These are phyloP conservation scores for Aspergillus sp. DNA, from an alignment of 2,329 filamentous ascomycete species.

Conservation along the genomic window DNA sequence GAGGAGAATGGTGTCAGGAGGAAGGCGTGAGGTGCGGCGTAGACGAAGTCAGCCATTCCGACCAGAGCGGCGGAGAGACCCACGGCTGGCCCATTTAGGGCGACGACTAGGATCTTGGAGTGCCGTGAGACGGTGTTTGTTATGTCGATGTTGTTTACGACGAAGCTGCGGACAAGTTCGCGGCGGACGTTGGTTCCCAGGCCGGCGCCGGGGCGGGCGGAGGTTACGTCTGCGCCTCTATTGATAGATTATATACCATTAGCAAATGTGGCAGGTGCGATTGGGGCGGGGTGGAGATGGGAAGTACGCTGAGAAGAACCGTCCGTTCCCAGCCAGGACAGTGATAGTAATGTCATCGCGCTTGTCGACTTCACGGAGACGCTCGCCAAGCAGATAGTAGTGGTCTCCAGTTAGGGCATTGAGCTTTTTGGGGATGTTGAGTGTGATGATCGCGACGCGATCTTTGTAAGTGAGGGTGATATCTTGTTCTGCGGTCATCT, in stretches of 20 bases:
- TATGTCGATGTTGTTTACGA: constrained; percentile 82
- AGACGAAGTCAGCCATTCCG: constrained; percentile 88
- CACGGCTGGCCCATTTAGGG: constrained; percentile 87
- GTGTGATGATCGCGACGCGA: constrained; percentile 78
- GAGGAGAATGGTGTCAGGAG: constrained; percentile 89
- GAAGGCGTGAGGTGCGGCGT: constrained; percentile 77
- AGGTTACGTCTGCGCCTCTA: constrained; percentile 77
- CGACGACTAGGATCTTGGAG: constrained; percentile 87
- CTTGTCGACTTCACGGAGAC: constrained; percentile 73
- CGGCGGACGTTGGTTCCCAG: constrained; percentile 46
- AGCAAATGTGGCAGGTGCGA: not conserved
- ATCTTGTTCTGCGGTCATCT: constrained; percentile 35
- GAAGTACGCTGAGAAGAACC: constrained; percentile 79
- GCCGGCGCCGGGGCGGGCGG: constrained; percentile 47
- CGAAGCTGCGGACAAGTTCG: constrained; percentile 71
- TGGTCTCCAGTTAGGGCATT: constrained; percentile 71
- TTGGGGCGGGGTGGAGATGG: not conserved
- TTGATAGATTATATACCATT: not conserved
- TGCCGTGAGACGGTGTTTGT: constrained; percentile 90
- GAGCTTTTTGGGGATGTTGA: constrained; percentile 83
- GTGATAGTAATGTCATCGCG: constrained; percentile 83
- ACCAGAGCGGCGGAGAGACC: constrained; percentile 83
- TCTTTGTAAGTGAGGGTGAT: constrained; percentile 64
- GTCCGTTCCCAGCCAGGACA: constrained; percentile 76
- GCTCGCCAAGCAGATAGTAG: constrained; percentile 75